Evolutionary conservation across 352 stramenopile genomes (phyloP).

Genomic region (Phytophthora citricola): DNA sequence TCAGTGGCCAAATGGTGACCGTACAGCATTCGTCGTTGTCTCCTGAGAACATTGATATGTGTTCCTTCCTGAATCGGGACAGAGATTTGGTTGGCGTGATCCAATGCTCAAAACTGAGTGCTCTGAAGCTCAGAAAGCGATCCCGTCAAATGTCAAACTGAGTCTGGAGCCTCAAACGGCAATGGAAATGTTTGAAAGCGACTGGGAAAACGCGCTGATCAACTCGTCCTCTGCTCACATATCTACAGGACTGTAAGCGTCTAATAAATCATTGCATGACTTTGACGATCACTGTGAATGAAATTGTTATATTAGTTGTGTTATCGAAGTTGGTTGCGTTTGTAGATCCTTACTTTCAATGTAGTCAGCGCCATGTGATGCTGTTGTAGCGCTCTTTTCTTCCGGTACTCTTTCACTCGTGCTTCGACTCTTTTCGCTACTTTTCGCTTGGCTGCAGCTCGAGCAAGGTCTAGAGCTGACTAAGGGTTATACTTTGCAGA

Average conservation of each 20-base stretch:
- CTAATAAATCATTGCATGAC: background rate
- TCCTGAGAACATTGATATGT: constrained; percentile 16
- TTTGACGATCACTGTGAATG: background rate
- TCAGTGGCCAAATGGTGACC: constrained; percentile 10
- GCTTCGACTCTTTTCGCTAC: background rate
- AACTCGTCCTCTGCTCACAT: constrained; percentile 12
- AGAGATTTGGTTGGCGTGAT: constrained; percentile 7
- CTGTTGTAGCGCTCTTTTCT: background rate
- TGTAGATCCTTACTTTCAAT: background rate
- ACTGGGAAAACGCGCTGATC: constrained; percentile 9
- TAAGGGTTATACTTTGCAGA: background rate
- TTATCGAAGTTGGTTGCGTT: background rate
- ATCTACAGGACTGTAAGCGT: background rate
- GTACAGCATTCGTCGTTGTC: constrained; percentile 8
- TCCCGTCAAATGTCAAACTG: constrained; percentile 10
- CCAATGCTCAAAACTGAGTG: constrained; percentile 2
- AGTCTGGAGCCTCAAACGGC: constrained; percentile 6
- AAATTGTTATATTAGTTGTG: background rate
- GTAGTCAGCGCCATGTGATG: background rate
- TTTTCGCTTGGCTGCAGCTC: background rate
- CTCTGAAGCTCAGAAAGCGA: background rate
- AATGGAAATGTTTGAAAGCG: constrained; percentile 18
- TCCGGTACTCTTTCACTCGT: background rate
- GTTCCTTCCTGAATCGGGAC: constrained; percentile 2
- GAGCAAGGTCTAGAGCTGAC: background rate